Evolutionary conservation across 257 asterid species (phyloP).

Genomic region (Cruciata laevipes): DNA sequence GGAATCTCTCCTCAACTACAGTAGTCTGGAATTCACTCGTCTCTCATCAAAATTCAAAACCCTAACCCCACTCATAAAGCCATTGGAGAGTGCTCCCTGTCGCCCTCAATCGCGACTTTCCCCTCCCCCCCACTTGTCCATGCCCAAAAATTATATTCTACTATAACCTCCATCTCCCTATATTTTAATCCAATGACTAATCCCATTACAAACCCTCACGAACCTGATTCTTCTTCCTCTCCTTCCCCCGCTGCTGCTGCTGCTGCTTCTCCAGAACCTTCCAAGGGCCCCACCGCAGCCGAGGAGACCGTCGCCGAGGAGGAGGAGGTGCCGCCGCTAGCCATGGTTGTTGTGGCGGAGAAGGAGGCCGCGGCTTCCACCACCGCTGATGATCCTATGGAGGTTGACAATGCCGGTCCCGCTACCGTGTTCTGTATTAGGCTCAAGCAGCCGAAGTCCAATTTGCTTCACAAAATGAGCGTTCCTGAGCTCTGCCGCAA

Average conservation of each 20-base stretch:
- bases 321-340: constrained; percentile 29
- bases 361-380: constrained; percentile 28
- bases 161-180: constrained; percentile 18
- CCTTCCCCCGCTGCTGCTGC: too few species aligned
- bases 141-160: constrained; percentile 13
- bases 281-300: constrained; percentile 19
- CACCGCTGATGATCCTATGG: constrained; percentile 46
- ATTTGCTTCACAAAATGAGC: constrained; percentile 83
- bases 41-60: constrained; percentile 17
- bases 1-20: constrained; percentile 19
- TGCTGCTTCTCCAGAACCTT: constrained; percentile 26
- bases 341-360: constrained; percentile 39
- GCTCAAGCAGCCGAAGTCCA: constrained; percentile 76
- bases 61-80: constrained; percentile 35
- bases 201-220: constrained; percentile 9
- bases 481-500: constrained; percentile 98
- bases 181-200: constrained; percentile 21
- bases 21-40: constrained; percentile 11
- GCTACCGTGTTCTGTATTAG: constrained; percentile 73
- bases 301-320: not conserved
- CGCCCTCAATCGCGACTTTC: constrained; percentile 92
- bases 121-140: constrained; percentile 35
- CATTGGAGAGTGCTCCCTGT: constrained; percentile 73
- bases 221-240: constrained; percentile 40
- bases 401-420: constrained; percentile 49